Percentiles rank a stretch among this genome's conserved stretches.
These are phyloP conservation scores for Iodosphaeria phyllophila DNA, from an alignment of 2,329 filamentous ascomycete genomes.

Conservation along the genomic window DNA sequence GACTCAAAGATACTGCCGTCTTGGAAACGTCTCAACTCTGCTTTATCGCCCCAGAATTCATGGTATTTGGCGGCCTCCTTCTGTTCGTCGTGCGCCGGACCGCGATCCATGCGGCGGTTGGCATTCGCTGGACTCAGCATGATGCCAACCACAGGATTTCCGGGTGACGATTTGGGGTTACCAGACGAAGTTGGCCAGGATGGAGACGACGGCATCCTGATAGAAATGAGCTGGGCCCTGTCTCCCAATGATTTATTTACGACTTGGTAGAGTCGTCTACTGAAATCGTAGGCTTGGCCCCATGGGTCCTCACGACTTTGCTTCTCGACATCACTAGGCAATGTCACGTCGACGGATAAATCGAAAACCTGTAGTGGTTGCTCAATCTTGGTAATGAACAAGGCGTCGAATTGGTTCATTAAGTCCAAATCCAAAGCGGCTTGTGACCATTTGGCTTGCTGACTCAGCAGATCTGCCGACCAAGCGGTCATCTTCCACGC, in stretches of 20 bases:
- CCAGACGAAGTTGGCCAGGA: slow-evolving; percentile 28
- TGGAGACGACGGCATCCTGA: slow-evolving; percentile 21
- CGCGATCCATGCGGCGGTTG: slow-evolving; percentile 65
- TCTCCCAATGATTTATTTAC: slow-evolving; percentile 58
- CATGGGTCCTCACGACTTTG: slow-evolving; percentile 19
- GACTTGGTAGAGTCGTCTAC: slow-evolving; percentile 40
- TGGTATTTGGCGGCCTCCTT: slow-evolving; percentile 67
- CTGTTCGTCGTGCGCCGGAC: slow-evolving; percentile 71
- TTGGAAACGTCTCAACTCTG: slow-evolving; percentile 85
- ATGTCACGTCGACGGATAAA: slow-evolving; percentile 18
- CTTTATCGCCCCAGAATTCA: slow-evolving; percentile 85
- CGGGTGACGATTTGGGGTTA: slow-evolving; percentile 12
- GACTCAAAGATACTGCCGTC: slow-evolving; percentile 89
- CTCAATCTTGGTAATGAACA: slow-evolving; percentile 54
- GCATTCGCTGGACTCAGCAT: slow-evolving; percentile 56
- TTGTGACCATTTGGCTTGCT: slow-evolving; percentile 58
- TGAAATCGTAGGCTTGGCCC: slow-evolving; percentile 24
- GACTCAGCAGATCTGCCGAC: slow-evolving; percentile 57
- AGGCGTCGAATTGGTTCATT: slow-evolving; percentile 64
- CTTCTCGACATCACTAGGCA: slow-evolving; percentile 6
- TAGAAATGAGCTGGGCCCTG: slow-evolving; percentile 48
- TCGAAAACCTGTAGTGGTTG: slow-evolving; percentile 37
- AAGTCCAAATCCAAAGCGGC: slow-evolving; percentile 55
- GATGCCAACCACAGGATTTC: slow-evolving; percentile 42
- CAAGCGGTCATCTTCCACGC: slow-evolving; percentile 80